phyloP scores from a whole-genome alignment of 192 early-diverging fungal species.

The Backusella mclennaniae region DNA sequence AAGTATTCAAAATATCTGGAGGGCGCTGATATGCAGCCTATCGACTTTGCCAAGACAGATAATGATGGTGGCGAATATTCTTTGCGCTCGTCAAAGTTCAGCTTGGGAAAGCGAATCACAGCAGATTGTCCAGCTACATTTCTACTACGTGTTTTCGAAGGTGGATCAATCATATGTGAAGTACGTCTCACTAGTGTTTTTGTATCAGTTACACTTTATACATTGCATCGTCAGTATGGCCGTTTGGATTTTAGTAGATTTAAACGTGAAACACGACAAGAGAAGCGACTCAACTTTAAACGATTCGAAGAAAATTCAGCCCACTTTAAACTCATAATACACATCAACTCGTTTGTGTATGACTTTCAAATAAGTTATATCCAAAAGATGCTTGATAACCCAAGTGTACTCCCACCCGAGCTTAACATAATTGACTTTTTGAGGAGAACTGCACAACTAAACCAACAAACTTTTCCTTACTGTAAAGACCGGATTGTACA shows the following conservation, averaged over 20 bases:
- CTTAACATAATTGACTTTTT: constrained; percentile 47
- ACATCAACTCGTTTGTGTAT: constrained; percentile 60
- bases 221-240: constrained; percentile 48
- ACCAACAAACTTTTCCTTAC: constrained; percentile 42
- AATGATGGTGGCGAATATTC: constrained; percentile 13
- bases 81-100: constrained; percentile 41
- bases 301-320: constrained; percentile 52
- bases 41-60: constrained; percentile 47
- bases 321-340: constrained; percentile 52
- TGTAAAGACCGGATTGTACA: constrained; percentile 49
- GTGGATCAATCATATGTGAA: constrained; percentile 60
- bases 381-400: constrained; percentile 36
- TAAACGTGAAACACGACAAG: constrained; percentile 2
- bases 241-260: constrained; percentile 23
- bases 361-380: constrained; percentile 57
- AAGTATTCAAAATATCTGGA: constrained; percentile 54
- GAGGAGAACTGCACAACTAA: constrained; percentile 38
- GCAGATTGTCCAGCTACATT: constrained; percentile 46
- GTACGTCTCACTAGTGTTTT: constrained; percentile 51
- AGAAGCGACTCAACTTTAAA: constrained; percentile 38
- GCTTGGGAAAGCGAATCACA: constrained; percentile 32
- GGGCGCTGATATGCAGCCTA: constrained; percentile 50
- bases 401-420: constrained; percentile 26
- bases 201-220: constrained; percentile 56
- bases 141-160: constrained; percentile 51